Evolutionary conservation across 2,329 filamentous ascomycete genomes (phyloP).

Genomic region (Cordyceps militaris): DNA sequence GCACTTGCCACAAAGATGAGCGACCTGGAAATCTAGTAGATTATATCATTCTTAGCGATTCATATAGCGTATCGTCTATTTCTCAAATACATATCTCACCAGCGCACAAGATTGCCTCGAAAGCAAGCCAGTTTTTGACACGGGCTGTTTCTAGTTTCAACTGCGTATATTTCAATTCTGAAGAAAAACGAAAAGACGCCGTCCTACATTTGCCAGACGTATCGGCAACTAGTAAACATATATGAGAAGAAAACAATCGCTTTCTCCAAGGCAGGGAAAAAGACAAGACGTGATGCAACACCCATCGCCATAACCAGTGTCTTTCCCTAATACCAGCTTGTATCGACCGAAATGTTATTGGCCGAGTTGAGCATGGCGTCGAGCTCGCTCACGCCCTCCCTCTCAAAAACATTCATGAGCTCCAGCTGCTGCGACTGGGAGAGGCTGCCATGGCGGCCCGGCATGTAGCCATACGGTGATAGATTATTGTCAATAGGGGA

Average conservation of each 20-base stretch:
- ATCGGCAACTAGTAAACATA: not conserved
- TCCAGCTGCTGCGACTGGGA: constrained; percentile 77
- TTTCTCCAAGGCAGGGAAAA: not conserved
- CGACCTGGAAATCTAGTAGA: not conserved
- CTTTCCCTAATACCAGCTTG: constrained; percentile 26
- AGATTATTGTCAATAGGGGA: constrained; percentile 12
- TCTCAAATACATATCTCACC: too few species aligned
- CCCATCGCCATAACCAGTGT: not conserved
- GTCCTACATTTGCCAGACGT: not conserved
- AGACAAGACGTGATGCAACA: not conserved
- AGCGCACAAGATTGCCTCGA: not conserved
- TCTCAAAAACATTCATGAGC: constrained; percentile 74
- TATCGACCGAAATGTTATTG: constrained; percentile 21
- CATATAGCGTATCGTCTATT: not conserved
- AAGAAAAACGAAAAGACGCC: not conserved
- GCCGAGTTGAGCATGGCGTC: constrained; percentile 48
- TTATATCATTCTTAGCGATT: not conserved
- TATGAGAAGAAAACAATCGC: not conserved
- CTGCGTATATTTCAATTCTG: too few species aligned
- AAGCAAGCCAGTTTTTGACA: not conserved
- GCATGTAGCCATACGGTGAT: constrained; percentile 21
- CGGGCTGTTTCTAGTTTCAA: not conserved
- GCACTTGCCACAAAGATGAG: too few species aligned
- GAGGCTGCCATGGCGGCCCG: constrained; percentile 58
- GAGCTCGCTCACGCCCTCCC: constrained; percentile 55